Evolutionary conservation across 2,329 filamentous ascomycete species (phyloP).

Genomic region (Clonostachys rhizophaga): DNA sequence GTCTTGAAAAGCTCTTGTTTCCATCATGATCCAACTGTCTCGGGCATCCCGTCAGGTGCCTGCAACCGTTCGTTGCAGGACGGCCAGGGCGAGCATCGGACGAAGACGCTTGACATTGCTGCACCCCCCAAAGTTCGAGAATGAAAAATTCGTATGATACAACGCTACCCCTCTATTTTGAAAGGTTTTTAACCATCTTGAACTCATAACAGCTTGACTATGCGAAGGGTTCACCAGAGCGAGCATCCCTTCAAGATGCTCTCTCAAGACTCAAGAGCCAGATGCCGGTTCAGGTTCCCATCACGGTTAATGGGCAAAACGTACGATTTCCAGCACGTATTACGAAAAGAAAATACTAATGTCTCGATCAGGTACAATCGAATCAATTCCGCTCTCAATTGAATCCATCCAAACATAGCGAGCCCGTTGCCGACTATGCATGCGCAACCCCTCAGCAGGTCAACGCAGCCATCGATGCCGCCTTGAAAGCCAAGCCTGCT

Average conservation of each 20-base stretch:
- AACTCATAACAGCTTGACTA: background rate
- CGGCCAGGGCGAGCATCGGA: no score
- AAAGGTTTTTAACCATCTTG: background rate
- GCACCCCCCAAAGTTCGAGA: background rate
- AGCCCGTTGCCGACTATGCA: background rate
- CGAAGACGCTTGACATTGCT: background rate
- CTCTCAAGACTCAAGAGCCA: background rate
- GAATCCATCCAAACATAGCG: background rate
- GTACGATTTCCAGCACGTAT: background rate
- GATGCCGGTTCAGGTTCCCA: background rate
- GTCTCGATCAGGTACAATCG: no score
- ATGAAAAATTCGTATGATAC: background rate
- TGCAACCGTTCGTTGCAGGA: no score
- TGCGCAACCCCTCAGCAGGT: background rate
- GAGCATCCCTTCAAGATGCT: background rate
- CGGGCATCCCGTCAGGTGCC: no score
- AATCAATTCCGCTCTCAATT: background rate
- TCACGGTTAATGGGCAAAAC: background rate
- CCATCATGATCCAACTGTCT: no score
- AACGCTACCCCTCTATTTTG: background rate
- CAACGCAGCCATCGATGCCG: conserved; percentile 13
- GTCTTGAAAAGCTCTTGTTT: no score
- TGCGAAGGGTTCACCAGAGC: background rate
- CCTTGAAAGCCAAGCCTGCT: conserved; percentile 20
- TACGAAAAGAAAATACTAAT: no score